A percentile compares a stretch with the other conserved stretches of the same genome.
These are phyloP conservation scores for Strobilomyces confusus DNA, from an alignment of 768 basidiomycete species.

Conservation along the genomic window DNA sequence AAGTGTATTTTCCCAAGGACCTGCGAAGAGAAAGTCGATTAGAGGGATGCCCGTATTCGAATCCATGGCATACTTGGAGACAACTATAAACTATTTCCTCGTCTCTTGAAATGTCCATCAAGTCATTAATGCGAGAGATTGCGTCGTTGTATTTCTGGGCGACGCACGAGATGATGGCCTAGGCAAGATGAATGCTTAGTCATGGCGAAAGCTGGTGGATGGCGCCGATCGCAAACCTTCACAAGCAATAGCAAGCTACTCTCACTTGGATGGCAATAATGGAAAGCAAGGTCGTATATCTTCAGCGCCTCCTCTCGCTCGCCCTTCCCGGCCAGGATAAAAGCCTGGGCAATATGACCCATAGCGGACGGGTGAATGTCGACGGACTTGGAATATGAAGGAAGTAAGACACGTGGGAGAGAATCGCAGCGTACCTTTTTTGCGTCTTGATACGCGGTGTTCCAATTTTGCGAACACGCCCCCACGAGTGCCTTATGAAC, in stretches of 20 bases:
- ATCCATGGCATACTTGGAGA: background rate
- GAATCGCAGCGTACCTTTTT: background rate
- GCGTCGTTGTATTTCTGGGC: background rate
- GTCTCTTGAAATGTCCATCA: background rate
- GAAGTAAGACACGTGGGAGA: background rate
- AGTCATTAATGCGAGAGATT: background rate
- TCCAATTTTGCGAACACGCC: background rate
- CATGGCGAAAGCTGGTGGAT: no score
- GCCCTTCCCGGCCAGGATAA: background rate
- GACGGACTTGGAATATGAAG: background rate
- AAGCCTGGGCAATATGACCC: background rate
- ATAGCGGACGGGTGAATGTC: background rate
- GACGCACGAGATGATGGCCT: background rate
- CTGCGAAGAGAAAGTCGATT: background rate
- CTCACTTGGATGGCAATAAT: background rate
- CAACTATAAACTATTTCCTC: background rate
- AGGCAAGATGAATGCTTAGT: background rate
- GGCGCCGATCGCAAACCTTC: background rate
- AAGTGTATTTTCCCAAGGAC: background rate
- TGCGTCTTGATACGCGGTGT: background rate
- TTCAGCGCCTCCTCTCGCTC: background rate
- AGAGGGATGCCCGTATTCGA: no score
- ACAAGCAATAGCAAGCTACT: background rate
- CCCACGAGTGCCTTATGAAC: background rate
- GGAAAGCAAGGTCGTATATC: background rate